Evolutionary conservation across 1,284 basidiomycete genomes (phyloP).

Genomic region (Ganoderma multipileum): DNA sequence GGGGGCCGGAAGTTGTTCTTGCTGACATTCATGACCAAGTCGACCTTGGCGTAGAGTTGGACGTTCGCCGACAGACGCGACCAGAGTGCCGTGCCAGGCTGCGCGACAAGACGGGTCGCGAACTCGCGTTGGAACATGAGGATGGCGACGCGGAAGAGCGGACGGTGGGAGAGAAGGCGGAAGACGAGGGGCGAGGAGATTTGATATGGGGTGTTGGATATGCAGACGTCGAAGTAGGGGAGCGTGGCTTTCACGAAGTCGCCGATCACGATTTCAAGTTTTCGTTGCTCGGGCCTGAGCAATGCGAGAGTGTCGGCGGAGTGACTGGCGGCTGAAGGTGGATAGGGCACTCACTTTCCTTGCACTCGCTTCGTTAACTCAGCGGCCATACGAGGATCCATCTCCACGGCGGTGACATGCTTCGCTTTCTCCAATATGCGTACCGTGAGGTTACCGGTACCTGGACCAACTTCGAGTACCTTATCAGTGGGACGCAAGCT

Average conservation of each 20-base stretch:
- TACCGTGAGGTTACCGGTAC: constrained; percentile 97
- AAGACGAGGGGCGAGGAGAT: constrained; percentile 99
- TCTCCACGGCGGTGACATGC: constrained; percentile 93
- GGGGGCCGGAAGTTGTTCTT: constrained; percentile 97
- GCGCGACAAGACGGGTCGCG: constrained; percentile 90
- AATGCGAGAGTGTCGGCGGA: constrained; percentile 7
- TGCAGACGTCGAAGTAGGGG: constrained; percentile 99
- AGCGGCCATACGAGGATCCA: constrained; percentile 99
- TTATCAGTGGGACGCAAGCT: constrained; percentile 94
- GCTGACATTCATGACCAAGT: constrained; percentile 96
- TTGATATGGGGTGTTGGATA: constrained; percentile 99
- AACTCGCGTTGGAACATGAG: constrained; percentile 99
- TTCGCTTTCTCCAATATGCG: constrained; percentile 95
- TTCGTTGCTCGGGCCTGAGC: constrained; percentile 89
- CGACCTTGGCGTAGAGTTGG: constrained; percentile 94
- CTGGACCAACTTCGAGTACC: constrained; percentile 97
- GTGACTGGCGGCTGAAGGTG: constrained; percentile 7
- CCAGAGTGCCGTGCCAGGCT: constrained; percentile 89
- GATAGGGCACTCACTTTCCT: constrained; percentile 82
- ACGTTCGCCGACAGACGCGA: constrained; percentile 96
- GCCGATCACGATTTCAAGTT: constrained; percentile 93
- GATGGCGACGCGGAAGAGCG: constrained; percentile 92
- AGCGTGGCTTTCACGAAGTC: constrained; percentile 98
- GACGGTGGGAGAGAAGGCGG: constrained; percentile 95
- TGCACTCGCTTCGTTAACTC: constrained; percentile 97